Conservation (phyloP, 306 rosid genomes). For the Lathyrus sativus region DNA sequence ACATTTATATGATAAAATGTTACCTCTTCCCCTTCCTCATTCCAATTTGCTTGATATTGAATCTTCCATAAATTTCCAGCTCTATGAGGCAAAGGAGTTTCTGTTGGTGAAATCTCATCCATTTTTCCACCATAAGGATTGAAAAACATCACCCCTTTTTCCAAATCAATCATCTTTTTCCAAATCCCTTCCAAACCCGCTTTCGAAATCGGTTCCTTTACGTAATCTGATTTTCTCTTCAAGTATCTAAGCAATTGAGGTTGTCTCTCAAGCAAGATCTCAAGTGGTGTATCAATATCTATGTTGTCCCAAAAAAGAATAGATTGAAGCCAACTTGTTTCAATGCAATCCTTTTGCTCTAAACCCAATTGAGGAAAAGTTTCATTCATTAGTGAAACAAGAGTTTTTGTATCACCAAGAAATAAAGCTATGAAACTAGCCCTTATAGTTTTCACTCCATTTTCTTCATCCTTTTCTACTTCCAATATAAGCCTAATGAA, state of each 20-base stretch:
- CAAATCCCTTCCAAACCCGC: slow-evolving; percentile 51
- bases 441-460: slow-evolving; percentile 44
- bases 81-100: slow-evolving; percentile 66
- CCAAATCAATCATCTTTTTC: slow-evolving; percentile 63
- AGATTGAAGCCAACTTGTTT: slow-evolving; percentile 57
- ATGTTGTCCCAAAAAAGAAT: slow-evolving; percentile 54
- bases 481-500: slow-evolving; percentile 58
- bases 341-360: slow-evolving; percentile 48
- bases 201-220: slow-evolving; percentile 50
- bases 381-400: slow-evolving; percentile 44
- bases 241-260: slow-evolving; percentile 43
- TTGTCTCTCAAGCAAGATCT: slow-evolving; percentile 48
- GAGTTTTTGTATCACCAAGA: slow-evolving; percentile 55
- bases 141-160: slow-evolving; percentile 36
- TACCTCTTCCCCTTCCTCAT: slow-evolving; percentile 36
- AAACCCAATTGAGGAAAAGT: slow-evolving; percentile 58
- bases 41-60: slow-evolving; percentile 56
- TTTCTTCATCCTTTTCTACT: slow-evolving; percentile 39
- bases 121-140: slow-evolving; percentile 74
- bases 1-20: slow-evolving; percentile 33
- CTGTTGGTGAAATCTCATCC: slow-evolving; percentile 54
- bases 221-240: slow-evolving; percentile 65
- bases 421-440: slow-evolving; percentile 46
- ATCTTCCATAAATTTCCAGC: slow-evolving; percentile 53
- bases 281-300: slow-evolving; percentile 33